Conservation (phyloP, 441 rosid species). For the Metrosideros polymorpha region DNA sequence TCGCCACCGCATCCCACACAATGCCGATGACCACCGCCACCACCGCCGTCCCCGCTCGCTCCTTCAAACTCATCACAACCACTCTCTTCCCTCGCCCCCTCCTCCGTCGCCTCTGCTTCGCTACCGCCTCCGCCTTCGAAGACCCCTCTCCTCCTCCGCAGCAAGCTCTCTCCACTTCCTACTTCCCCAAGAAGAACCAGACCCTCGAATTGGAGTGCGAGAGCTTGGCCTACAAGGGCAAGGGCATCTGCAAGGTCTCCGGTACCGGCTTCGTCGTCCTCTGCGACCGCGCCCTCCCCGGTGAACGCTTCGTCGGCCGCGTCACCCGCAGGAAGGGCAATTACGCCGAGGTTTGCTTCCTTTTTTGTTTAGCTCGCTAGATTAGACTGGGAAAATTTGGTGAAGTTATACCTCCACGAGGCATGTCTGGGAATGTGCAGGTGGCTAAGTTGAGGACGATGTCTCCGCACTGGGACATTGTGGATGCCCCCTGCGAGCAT, state of each 20-base stretch:
- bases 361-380: neutral
- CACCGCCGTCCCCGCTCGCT: neutral
- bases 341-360: conserved; percentile 59
- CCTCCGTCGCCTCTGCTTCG: neutral
- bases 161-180: conserved; percentile 6
- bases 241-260: conserved; percentile 70
- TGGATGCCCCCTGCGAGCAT: conserved; percentile 88
- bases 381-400: neutral
- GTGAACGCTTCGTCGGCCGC: conserved; percentile 83
- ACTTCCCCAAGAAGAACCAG: conserved; percentile 75
- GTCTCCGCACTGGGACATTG: conserved; percentile 57
- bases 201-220: conserved; percentile 75
- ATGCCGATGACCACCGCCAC: neutral
- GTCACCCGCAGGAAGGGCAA: conserved; percentile 71
- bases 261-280: conserved; percentile 80
- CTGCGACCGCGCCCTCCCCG: conserved; percentile 90
- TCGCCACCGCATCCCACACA: neutral
- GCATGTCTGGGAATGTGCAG: conserved; percentile 12
- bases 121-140: neutral
- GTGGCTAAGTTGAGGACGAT: conserved; percentile 63
- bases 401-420: neutral
- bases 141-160: neutral
- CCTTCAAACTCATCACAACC: neutral
- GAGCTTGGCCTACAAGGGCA: conserved; percentile 84
- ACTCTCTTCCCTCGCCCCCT: neutral